These are phyloP conservation scores for Salvia sclarea DNA, from an alignment of 305 asterid genomes.

Conservation along the genomic window DNA sequence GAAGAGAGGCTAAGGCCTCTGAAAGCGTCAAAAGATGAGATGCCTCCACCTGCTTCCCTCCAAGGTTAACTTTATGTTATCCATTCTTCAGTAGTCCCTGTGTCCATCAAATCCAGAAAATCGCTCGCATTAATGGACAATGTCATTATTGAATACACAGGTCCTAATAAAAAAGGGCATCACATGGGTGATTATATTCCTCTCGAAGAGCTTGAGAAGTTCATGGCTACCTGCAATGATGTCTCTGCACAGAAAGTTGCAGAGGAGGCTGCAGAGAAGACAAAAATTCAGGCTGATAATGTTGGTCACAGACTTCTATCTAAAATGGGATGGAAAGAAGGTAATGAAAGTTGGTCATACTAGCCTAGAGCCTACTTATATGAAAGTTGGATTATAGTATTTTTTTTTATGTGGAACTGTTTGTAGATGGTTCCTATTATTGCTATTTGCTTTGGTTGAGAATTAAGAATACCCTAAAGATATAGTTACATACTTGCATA, in stretches of 20 bases:
- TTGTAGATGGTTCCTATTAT: neutral
- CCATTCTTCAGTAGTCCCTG: neutral
- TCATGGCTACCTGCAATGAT: constrained; percentile 77
- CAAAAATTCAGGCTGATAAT: constrained; percentile 92
- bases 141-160: constrained; percentile 37
- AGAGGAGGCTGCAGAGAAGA: constrained; percentile 60
- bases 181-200: constrained; percentile 99
- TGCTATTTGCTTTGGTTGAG: neutral
- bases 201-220: constrained; percentile 89
- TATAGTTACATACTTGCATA: neutral
- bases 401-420: neutral
- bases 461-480: neutral
- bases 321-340: constrained; percentile 99
- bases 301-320: constrained; percentile 90
- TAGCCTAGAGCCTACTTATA: neutral
- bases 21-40: constrained; percentile 84
- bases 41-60: constrained; percentile 97
- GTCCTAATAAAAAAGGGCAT: constrained; percentile 71
- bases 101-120: neutral
- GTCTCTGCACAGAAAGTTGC: constrained; percentile 66
- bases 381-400: no score
- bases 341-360: constrained; percentile 39
- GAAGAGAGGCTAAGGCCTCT: constrained; percentile 81
- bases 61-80: constrained; percentile 44
- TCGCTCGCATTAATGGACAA: neutral